Percentiles rank a stretch among this genome's conserved stretches.
Evolutionary conservation across 73 alveolate species (phyloP).

Genomic region (Paramecium primaurelia): DNA sequence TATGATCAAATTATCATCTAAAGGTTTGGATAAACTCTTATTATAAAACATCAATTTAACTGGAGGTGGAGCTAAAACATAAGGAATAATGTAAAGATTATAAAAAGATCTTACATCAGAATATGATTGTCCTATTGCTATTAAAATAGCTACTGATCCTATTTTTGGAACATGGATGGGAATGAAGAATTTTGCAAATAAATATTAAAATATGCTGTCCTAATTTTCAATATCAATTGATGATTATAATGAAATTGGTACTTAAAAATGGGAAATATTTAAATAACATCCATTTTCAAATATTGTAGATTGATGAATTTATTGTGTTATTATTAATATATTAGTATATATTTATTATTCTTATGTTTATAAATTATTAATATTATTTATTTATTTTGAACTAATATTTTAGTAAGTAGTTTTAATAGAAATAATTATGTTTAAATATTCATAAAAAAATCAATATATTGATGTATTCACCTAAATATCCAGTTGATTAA

Average conservation of each 20-base stretch:
- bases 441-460: not conserved
- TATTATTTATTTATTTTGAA: no score
- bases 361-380: no score
- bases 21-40: constrained; percentile 10
- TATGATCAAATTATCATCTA: constrained; percentile 9
- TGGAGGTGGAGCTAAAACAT: constrained; percentile 8
- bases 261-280: not conserved
- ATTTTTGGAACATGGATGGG: constrained; percentile 32
- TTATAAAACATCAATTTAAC: not conserved
- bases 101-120: not conserved
- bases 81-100: not conserved
- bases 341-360: not conserved
- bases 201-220: not conserved
- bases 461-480: not conserved
- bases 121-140: not conserved
- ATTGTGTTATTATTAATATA: not conserved
- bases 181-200: constrained; percentile 15
- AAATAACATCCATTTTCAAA: constrained; percentile 42
- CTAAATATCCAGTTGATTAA: not conserved
- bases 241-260: constrained; percentile 11
- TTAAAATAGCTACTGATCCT: not conserved
- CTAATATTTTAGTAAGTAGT: not conserved
- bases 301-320: constrained; percentile 16
- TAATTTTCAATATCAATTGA: constrained; percentile 9
- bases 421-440: not conserved